Conservation (phyloP, 164 flowering plant genomes). For the Echeveria elegans region DNA sequence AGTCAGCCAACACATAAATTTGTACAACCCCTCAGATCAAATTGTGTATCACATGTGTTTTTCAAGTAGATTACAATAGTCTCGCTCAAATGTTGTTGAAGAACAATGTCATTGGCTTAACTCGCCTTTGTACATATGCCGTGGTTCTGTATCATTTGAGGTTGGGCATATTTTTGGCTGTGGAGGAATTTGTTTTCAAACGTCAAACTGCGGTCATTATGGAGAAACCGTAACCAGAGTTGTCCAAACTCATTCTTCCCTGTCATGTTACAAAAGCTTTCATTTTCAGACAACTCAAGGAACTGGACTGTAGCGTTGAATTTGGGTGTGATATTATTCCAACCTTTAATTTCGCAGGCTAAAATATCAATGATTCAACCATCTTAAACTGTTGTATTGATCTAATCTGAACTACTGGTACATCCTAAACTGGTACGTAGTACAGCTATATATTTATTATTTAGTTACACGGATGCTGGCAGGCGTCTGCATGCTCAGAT, state of each 20-base stretch:
- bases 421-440: background rate
- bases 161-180: slow-evolving; percentile 12
- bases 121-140: slow-evolving; percentile 38
- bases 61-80: background rate
- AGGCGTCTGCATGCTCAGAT: background rate
- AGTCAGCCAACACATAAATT: slow-evolving; percentile 40
- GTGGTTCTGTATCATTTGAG: slow-evolving; percentile 23
- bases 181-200: background rate
- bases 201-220: too few relatives aligned
- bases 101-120: slow-evolving; percentile 14
- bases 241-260: too few relatives aligned
- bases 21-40: slow-evolving; percentile 11
- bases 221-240: too few relatives aligned
- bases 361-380: too few relatives aligned
- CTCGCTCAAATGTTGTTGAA: background rate
- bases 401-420: background rate
- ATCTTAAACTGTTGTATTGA: too few relatives aligned
- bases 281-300: too few relatives aligned
- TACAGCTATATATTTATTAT: background rate
- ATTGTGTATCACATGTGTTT: slow-evolving; percentile 10
- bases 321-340: too few relatives aligned
- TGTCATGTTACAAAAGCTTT: too few relatives aligned
- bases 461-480: background rate
- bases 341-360: too few relatives aligned
- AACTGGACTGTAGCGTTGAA: too few relatives aligned